A percentile compares a stretch with the other conserved stretches of the same genome.
Evolutionary conservation across 306 rosid genomes (phyloP).

Genomic region (Fagus sylvatica): DNA sequence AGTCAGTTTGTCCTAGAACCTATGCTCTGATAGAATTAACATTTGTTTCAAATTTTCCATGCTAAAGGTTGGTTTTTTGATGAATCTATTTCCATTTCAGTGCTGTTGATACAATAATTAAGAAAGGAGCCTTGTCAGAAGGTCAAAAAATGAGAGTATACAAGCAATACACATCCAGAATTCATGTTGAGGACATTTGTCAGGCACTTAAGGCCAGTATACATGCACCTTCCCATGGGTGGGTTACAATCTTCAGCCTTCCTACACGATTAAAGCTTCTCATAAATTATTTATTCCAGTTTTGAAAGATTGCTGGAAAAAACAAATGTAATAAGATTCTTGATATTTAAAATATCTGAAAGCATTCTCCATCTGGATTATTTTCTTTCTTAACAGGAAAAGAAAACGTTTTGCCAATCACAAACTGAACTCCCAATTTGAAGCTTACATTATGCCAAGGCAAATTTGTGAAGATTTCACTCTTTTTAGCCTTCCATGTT

Average conservation of each 20-base stretch:
- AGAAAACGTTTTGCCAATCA: neutral
- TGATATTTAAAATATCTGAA: too few species aligned
- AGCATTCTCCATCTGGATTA: neutral
- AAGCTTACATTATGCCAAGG: neutral
- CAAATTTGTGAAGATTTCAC: neutral
- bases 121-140: slow-evolving; percentile 53
- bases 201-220: slow-evolving; percentile 73
- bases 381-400: neutral
- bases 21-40: neutral
- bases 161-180: slow-evolving; percentile 67
- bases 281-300: neutral
- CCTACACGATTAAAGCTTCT: neutral
- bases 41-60: slow-evolving; percentile 7
- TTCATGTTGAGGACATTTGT: slow-evolving; percentile 83
- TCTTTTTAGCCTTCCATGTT: neutral
- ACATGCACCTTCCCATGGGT: slow-evolving; percentile 42
- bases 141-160: slow-evolving; percentile 59
- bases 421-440: neutral
- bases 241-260: slow-evolving; percentile 14
- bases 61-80: neutral
- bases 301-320: neutral
- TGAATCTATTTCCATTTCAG: slow-evolving; percentile 39
- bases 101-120: slow-evolving; percentile 77
- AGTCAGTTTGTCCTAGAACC: neutral
- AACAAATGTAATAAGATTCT: neutral